Base-by-base conservation (phyloP, 2,329 filamentous ascomycete genomes). In the Cucurbitaria berberidis region DNA sequence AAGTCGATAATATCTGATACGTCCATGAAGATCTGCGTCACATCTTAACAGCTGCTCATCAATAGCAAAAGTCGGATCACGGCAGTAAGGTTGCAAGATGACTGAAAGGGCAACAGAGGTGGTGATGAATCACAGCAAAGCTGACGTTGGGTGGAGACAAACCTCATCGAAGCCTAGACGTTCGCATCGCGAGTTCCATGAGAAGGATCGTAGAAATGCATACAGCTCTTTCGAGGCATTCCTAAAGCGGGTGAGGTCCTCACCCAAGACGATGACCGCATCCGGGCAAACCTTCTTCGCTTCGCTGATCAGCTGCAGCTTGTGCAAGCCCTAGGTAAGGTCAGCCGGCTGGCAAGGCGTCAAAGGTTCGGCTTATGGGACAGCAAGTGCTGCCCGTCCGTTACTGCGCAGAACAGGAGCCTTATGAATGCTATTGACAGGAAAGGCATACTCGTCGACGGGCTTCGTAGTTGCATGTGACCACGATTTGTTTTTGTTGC, bases 151-250 rank as follows among this genome's bases (percentile, higher is more conserved):
- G 22, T 36, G 35, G 30, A 43, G 35, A 54, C 62, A 42, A 52
- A 96, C 88, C 80, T 98, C 95, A 72, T 98, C 95, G 60, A 98
- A 91, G 0, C 95, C 93, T 24, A 98, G 78, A 19, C 89, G 84
- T 76, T 98, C 93, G 1, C 88, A 87, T 56, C 86, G 89, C 29
- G 80, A 81, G 57, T 86, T 90, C 92, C 92, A 97, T 0, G 90
- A 88, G 67, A 89, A 88, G 15, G 81, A 78, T 52, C 85, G 84
- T 46, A 97, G 78, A 62, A 93, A 89, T 27, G 81, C 78, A 75
- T 90, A 96, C 3, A 96, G 81, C 39, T 81, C 80, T 76, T 97
- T 97, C 53, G 91, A 96, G 21, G 84, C 89, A 80, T 96, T 86
- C 13, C 93, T 87, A 69, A 98, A 98, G 4, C 85, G 86, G n/a